These are phyloP conservation scores for Lagerstroemia speciosa DNA, from an alignment of 345 rosid genomes.

Conservation along the genomic window DNA sequence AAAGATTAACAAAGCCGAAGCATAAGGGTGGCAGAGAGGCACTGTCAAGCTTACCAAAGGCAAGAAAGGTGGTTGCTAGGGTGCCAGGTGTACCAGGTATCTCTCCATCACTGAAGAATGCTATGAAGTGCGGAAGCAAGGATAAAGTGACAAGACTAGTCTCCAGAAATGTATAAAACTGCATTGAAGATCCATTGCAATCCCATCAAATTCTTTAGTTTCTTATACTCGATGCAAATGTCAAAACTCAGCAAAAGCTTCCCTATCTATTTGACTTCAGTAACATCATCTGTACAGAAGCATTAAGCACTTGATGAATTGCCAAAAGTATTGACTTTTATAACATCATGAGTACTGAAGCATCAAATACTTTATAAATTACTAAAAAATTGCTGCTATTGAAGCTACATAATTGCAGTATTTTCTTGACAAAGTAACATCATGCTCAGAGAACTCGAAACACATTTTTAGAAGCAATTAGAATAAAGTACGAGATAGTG, in stretches of 20 bases:
- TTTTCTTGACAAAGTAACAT: not conserved
- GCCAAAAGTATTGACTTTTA: no score
- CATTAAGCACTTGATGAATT: not conserved
- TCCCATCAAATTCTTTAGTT: not conserved
- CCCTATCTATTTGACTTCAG: not conserved
- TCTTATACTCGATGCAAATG: not conserved
- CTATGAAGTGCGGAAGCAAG: slow-evolving; percentile 76
- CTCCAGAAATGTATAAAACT: slow-evolving; percentile 95
- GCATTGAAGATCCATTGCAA: slow-evolving; percentile 21
- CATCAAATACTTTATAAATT: no score
- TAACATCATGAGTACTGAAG: no score
- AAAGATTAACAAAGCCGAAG: not conserved
- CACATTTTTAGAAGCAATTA: no score
- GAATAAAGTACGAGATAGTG: no score
- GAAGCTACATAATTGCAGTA: not conserved
- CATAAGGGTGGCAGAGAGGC: not conserved
- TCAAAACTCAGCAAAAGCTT: not conserved
- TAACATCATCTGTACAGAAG: not conserved
- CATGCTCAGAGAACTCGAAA: no score
- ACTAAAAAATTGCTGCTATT: no score
- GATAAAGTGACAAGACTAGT: slow-evolving; percentile 79
- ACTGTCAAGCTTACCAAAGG: slow-evolving; percentile 54
- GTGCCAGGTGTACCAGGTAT: slow-evolving; percentile 91
- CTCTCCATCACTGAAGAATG: slow-evolving; percentile 88
- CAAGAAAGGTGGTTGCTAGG: slow-evolving; percentile 91